phyloP scores from a whole-genome alignment of 345 rosid species.

The Citrus hindsii region DNA sequence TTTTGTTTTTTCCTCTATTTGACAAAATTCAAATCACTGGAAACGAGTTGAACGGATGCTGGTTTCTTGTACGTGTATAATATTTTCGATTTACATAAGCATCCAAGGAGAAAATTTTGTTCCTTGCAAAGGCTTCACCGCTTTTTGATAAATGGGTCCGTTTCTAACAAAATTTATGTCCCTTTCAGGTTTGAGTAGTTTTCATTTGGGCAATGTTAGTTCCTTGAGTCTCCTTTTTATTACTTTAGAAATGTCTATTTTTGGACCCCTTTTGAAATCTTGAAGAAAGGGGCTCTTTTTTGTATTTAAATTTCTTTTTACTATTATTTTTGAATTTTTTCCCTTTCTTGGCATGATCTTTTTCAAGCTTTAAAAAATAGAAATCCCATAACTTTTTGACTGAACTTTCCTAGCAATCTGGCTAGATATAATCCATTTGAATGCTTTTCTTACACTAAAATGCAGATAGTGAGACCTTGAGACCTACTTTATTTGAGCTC shows the following conservation, averaged over 20 bases:
- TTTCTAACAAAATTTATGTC: slow-evolving; percentile 28
- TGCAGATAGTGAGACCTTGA: slow-evolving; percentile 20
- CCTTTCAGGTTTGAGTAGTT: slow-evolving; percentile 26
- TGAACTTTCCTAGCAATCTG: slow-evolving; percentile 19
- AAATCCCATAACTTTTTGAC: slow-evolving; percentile 43
- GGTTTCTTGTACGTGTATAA: background rate
- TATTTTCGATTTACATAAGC: slow-evolving; percentile 7
- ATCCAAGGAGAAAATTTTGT: slow-evolving; percentile 24
- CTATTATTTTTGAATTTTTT: background rate
- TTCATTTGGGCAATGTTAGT: slow-evolving; percentile 14
- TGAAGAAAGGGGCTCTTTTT: slow-evolving; percentile 30
- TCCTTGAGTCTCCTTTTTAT: background rate
- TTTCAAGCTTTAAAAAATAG: slow-evolving; percentile 9
- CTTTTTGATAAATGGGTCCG: slow-evolving; percentile 32
- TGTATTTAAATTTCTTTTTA: slow-evolving; percentile 25
- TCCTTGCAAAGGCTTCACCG: background rate
- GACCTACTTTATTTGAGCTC: background rate
- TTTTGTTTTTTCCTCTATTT: background rate
- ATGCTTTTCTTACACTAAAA: slow-evolving; percentile 25
- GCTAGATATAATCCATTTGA: slow-evolving; percentile 6
- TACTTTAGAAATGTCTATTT: slow-evolving; percentile 40
- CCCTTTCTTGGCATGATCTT: slow-evolving; percentile 50
- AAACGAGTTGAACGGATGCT: slow-evolving; percentile 14
- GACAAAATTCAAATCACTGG: background rate
- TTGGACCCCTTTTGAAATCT: slow-evolving; percentile 29